phyloP scores from a whole-genome alignment of 495 filamentous ascomycete species.

The Aspergillus nanangensis region DNA sequence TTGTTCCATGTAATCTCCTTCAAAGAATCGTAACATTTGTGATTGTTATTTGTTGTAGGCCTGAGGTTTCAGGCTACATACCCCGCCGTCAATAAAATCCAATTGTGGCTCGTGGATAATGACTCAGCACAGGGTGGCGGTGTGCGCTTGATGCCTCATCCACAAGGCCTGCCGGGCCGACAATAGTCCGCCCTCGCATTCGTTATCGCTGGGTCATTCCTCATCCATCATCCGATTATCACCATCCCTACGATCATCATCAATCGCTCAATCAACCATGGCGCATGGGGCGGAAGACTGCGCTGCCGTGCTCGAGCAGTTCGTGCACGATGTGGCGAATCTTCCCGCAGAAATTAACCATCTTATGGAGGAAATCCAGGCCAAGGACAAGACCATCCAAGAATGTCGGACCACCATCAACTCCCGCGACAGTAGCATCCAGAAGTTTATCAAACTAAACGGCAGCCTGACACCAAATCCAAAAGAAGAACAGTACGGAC shows the following conservation, averaged over 20 bases:
- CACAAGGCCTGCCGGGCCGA: background rate
- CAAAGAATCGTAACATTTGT: too few relatives aligned
- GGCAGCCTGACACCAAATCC: slow-evolving; percentile 79
- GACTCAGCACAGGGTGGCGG: background rate
- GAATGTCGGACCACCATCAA: slow-evolving; percentile 71
- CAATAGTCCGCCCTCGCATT: background rate
- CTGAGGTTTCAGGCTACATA: background rate
- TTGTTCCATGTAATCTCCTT: too few relatives aligned
- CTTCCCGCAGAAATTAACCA: slow-evolving; percentile 88
- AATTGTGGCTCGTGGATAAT: background rate
- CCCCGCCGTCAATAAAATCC: background rate
- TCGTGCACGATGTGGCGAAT: slow-evolving; percentile 85
- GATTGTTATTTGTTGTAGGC: too few relatives aligned
- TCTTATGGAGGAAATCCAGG: slow-evolving; percentile 88
- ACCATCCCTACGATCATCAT: too few relatives aligned
- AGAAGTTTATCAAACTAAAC: slow-evolving; percentile 84
- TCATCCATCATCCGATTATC: too few relatives aligned
- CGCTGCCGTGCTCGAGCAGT: slow-evolving; percentile 87
- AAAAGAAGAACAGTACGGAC: slow-evolving; percentile 73
- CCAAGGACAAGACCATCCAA: slow-evolving; percentile 77
- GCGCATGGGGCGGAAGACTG: slow-evolving; percentile 62
- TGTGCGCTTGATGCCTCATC: background rate
- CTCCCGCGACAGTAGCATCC: slow-evolving; percentile 73
- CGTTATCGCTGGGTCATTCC: background rate
- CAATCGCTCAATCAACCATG: too few relatives aligned